These are phyloP conservation scores for Cercospora zeina DNA, from an alignment of 2,329 filamentous ascomycete species.

Conservation along the genomic window DNA sequence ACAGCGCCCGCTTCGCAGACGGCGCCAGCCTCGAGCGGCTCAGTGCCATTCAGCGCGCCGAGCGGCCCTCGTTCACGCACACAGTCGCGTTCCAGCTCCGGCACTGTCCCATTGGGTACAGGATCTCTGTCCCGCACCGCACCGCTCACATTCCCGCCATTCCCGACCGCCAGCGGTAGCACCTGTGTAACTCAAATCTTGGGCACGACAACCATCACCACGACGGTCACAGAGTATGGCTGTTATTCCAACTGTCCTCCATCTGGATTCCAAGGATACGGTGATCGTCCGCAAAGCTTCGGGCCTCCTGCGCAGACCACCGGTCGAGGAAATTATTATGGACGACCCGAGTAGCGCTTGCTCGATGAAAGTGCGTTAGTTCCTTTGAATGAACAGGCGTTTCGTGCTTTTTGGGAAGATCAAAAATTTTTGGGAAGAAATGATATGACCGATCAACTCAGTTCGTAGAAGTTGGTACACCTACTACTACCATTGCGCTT, in stretches of 20 bases:
- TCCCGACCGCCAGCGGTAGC: conserved; percentile 21
- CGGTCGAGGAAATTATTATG: neutral
- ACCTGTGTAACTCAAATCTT: conserved; percentile 30
- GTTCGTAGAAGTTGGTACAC: neutral
- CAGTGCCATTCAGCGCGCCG: conserved; percentile 19
- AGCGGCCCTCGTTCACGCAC: conserved; percentile 19
- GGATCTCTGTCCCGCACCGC: conserved; percentile 16
- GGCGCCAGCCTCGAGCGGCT: conserved; percentile 9
- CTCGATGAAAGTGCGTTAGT: neutral
- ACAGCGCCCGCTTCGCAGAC: conserved; percentile 2
- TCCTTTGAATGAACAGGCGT: too few species aligned
- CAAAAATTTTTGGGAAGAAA: neutral
- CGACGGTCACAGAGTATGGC: conserved; percentile 28
- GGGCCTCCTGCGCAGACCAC: conserved; percentile 21
- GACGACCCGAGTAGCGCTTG: neutral
- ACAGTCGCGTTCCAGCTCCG: conserved; percentile 12
- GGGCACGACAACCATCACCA: conserved; percentile 32
- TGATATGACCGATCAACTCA: neutral
- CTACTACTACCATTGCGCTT: neutral
- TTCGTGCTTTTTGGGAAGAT: neutral
- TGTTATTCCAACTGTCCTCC: conserved; percentile 29
- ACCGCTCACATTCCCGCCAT: conserved; percentile 23
- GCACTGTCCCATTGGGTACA: conserved; percentile 15
- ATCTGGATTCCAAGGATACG: conserved; percentile 18
- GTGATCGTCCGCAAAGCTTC: conserved; percentile 18